Percentiles rank a stretch among this genome's conserved stretches.
These are phyloP conservation scores for Colletotrichum simmondsii DNA, from an alignment of 2,329 filamentous ascomycete species.

Conservation along the genomic window DNA sequence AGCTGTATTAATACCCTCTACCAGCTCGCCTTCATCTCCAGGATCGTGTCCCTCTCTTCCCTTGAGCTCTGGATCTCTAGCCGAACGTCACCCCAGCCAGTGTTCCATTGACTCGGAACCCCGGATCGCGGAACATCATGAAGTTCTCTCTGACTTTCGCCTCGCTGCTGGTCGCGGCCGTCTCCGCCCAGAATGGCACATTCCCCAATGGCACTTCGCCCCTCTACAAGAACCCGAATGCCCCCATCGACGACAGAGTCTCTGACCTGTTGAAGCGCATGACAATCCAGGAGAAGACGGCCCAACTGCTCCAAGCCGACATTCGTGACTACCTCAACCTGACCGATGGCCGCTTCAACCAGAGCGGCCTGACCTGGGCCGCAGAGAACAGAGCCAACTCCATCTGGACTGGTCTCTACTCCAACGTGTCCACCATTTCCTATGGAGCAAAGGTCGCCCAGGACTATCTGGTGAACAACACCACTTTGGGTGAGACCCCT, in stretches of 20 bases:
- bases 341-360: constrained; percentile 74
- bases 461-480: constrained; percentile 71
- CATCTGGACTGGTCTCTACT: constrained; percentile 78
- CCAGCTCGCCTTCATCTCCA: constrained; percentile 7
- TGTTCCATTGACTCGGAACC: constrained; percentile 6
- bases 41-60: neutral
- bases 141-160: constrained; percentile 41
- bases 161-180: constrained; percentile 38
- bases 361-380: constrained; percentile 72
- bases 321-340: constrained; percentile 79
- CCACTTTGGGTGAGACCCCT: constrained; percentile 42
- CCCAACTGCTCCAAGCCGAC: constrained; percentile 77
- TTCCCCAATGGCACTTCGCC: constrained; percentile 40
- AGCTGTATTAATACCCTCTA: constrained; percentile 35
- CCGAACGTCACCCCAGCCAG: constrained; percentile 17
- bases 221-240: constrained; percentile 72
- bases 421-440: constrained; percentile 71
- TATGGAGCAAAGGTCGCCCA: constrained; percentile 73
- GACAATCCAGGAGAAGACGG: constrained; percentile 79
- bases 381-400: constrained; percentile 74
- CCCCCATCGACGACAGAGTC: constrained; percentile 72
- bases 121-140: constrained; percentile 37
- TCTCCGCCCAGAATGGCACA: constrained; percentile 39
- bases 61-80: constrained; percentile 18
- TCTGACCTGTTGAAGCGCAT: constrained; percentile 76